Evolutionary conservation across 352 stramenopile genomes (phyloP).

Genomic region (Pilasporangium apinafurcum): DNA sequence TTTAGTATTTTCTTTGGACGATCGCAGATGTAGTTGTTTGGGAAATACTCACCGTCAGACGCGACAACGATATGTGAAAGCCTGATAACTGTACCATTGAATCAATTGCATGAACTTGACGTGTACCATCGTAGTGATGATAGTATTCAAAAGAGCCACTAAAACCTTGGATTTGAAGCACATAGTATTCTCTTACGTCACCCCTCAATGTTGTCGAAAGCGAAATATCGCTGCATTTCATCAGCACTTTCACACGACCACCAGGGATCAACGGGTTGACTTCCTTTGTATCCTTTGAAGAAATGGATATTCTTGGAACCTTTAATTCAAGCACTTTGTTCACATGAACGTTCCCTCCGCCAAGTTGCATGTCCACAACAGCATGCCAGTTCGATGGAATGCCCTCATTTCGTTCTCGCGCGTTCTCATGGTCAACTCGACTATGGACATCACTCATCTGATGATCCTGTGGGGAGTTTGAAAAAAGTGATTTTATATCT

Average conservation of each 20-base stretch:
- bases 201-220: not conserved
- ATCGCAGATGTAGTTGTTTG: no score
- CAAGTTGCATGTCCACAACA: not conserved
- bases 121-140: not conserved
- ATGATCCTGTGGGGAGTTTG: no score
- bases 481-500: no score
- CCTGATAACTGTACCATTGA: not conserved
- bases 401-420: no score
- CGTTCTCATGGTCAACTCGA: no score
- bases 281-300: not conserved
- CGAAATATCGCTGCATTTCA: conserved; percentile 1
- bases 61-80: not conserved
- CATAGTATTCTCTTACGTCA: not conserved
- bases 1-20: no score
- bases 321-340: conserved; percentile 5
- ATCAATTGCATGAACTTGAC: conserved; percentile 4
- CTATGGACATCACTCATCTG: no score
- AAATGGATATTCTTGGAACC: conserved; percentile 3
- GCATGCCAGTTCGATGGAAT: conserved; percentile 4
- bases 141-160: conserved; percentile 2
- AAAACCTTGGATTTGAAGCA: not conserved
- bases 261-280: conserved; percentile 1
- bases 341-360: not conserved
- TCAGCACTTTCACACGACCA: not conserved
- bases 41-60: conserved; percentile 4